Evolutionary conservation across 345 rosid species (phyloP).

Genomic region (Eutrema heterophyllum): DNA sequence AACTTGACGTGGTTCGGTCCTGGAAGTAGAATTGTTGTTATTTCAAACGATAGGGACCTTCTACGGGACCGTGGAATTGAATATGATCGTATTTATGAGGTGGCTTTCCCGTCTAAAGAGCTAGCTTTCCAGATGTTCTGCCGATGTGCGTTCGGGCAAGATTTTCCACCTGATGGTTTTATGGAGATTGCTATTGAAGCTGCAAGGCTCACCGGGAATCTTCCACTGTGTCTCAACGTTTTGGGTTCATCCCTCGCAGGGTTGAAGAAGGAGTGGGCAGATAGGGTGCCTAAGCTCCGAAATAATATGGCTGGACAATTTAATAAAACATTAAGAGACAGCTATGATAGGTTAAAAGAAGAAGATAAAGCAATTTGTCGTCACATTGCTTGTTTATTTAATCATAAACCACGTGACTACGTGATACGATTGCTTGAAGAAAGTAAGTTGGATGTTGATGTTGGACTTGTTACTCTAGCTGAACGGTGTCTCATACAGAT

Average conservation of each 20-base stretch:
- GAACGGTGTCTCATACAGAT: constrained; percentile 1
- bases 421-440: neutral
- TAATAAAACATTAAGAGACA: neutral
- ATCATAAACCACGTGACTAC: neutral
- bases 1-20: neutral
- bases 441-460: neutral
- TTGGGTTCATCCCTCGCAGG: neutral
- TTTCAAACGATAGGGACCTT: neutral
- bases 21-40: neutral
- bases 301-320: neutral
- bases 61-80: neutral
- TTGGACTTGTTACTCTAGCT: neutral
- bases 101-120: neutral
- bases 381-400: neutral
- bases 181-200: neutral
- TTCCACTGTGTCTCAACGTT: neutral
- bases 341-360: neutral
- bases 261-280: neutral
- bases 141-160: neutral
- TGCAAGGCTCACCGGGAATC: neutral
- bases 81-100: neutral
- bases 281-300: neutral
- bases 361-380: neutral
- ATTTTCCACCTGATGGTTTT: neutral
- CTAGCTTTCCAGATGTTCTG: neutral